Conservation (phyloP, 106 monocot genomes). For the Dendrobium nobile region DNA sequence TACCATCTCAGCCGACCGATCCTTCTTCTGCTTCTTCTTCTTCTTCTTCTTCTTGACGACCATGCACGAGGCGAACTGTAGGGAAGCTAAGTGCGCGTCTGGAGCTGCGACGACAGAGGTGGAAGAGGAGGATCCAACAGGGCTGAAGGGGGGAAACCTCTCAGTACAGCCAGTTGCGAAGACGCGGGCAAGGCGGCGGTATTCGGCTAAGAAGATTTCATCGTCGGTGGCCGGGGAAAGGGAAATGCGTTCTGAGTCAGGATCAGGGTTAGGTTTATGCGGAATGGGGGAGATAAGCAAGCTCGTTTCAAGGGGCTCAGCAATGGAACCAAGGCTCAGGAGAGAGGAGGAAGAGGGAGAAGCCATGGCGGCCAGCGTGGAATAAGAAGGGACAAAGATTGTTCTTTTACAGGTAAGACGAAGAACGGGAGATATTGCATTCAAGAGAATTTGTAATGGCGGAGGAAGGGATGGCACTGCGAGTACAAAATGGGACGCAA, state of each 20-base stretch:
- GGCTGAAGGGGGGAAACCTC: neutral
- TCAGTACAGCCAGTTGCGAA: neutral
- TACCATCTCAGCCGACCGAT: constrained; percentile 3
- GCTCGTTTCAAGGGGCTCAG: neutral
- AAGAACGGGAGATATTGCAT: too few species aligned
- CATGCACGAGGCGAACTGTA: neutral
- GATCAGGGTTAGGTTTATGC: neutral
- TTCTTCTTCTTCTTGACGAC: neutral
- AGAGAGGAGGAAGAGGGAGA: neutral
- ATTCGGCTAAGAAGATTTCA: neutral
- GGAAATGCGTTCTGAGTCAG: neutral
- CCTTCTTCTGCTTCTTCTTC: neutral
- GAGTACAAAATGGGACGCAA: too few species aligned
- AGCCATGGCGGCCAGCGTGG: neutral
- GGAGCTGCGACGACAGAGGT: neutral
- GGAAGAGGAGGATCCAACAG: neutral
- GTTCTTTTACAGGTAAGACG: too few species aligned
- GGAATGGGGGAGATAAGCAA: neutral
- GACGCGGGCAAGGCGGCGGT: neutral
- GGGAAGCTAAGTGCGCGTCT: neutral
- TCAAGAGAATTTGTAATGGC: too few species aligned
- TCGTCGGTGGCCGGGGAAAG: neutral
- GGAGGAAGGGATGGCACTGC: too few species aligned
- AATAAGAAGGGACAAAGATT: too few species aligned
- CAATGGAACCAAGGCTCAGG: neutral